Evolutionary conservation across 768 basidiomycete genomes (phyloP).

Genomic region (Tephrocybe sp.): DNA sequence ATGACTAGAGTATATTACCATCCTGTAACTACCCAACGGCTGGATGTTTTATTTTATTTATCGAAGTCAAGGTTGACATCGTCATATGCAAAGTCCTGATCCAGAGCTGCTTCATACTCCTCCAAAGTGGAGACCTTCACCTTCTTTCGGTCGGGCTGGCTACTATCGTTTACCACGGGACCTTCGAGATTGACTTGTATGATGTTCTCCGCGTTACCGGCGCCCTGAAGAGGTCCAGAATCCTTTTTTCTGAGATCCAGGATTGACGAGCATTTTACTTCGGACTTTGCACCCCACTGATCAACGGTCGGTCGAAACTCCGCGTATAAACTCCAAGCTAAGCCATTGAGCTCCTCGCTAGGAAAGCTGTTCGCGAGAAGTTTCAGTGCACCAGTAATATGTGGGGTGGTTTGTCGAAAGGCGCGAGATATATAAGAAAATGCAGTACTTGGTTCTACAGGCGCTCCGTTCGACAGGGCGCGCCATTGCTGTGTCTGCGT

Average conservation of each 20-base stretch:
- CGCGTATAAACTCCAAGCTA: slow-evolving; percentile 80
- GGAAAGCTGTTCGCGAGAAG: slow-evolving; percentile 64
- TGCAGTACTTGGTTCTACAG: slow-evolving; percentile 70
- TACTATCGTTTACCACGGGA: slow-evolving; percentile 13
- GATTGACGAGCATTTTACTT: slow-evolving; percentile 70
- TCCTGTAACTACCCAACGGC: slow-evolving; percentile 14
- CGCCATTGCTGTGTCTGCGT: slow-evolving; percentile 75
- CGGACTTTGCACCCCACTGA: slow-evolving; percentile 83
- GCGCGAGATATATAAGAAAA: slow-evolving; percentile 83
- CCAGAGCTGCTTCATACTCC: slow-evolving; percentile 53
- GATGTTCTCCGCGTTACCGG: slow-evolving; percentile 10
- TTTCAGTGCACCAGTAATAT: slow-evolving; percentile 75
- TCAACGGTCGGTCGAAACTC: slow-evolving; percentile 83
- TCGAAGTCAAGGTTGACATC: slow-evolving; percentile 44
- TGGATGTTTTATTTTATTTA: slow-evolving; percentile 13
- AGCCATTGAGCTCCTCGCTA: slow-evolving; percentile 56
- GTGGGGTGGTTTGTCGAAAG: slow-evolving; percentile 76
- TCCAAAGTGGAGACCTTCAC: slow-evolving; percentile 39
- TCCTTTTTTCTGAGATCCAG: slow-evolving; percentile 52
- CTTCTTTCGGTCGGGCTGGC: slow-evolving; percentile 39
- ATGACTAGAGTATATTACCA: slow-evolving; percentile 19
- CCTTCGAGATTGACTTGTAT: slow-evolving; percentile 18
- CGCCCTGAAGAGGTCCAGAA: slow-evolving; percentile 12
- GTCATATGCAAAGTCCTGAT: slow-evolving; percentile 47
- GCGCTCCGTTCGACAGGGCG: slow-evolving; percentile 71